phyloP scores from a whole-genome alignment of 2,329 filamentous ascomycete genomes.

The Ilyonectria sp. region DNA sequence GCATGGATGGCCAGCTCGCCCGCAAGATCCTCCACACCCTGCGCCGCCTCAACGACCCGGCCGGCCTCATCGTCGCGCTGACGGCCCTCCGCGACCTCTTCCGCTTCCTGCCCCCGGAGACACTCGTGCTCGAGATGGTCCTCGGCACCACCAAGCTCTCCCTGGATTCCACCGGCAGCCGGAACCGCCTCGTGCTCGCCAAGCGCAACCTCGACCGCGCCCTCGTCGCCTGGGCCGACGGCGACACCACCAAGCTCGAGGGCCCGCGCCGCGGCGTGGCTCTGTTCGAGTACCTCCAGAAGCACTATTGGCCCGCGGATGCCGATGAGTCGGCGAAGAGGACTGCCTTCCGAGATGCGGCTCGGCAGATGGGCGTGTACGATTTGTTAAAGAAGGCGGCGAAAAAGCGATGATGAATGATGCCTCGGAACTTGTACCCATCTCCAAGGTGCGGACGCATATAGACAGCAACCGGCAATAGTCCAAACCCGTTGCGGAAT shows the following conservation, averaged over 20 bases:
- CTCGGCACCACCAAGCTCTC: conserved; percentile 61
- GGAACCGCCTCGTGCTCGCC: conserved; percentile 59
- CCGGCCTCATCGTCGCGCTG: conserved; percentile 63
- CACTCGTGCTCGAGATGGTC: conserved; percentile 63
- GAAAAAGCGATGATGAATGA: conserved; percentile 29
- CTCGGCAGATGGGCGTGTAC: conserved; percentile 62
- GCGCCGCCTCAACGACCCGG: conserved; percentile 61
- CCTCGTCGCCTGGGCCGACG: conserved; percentile 49
- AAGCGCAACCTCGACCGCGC: conserved; percentile 60
- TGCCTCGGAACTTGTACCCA: conserved; percentile 11
- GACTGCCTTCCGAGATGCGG: conserved; percentile 51
- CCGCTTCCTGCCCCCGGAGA: conserved; percentile 60
- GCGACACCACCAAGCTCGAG: conserved; percentile 55
- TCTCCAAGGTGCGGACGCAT: conserved; percentile 12
- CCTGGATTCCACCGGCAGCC: conserved; percentile 58
- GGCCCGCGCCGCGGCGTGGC: conserved; percentile 55
- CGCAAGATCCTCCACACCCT: conserved; percentile 67
- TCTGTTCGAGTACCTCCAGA: conserved; percentile 60
- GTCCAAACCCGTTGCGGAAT: conserved; percentile 2
- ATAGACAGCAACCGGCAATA: conserved; percentile 2
- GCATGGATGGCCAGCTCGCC: conserved; percentile 63
- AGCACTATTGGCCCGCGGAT: conserved; percentile 53
- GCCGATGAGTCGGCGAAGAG: conserved; percentile 44
- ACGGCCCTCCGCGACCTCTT: conserved; percentile 61
- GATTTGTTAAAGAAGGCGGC: conserved; percentile 48